Evolutionary conservation across 1,139 yeast species (phyloP).

Genomic region (Torulaspora globosa): DNA sequence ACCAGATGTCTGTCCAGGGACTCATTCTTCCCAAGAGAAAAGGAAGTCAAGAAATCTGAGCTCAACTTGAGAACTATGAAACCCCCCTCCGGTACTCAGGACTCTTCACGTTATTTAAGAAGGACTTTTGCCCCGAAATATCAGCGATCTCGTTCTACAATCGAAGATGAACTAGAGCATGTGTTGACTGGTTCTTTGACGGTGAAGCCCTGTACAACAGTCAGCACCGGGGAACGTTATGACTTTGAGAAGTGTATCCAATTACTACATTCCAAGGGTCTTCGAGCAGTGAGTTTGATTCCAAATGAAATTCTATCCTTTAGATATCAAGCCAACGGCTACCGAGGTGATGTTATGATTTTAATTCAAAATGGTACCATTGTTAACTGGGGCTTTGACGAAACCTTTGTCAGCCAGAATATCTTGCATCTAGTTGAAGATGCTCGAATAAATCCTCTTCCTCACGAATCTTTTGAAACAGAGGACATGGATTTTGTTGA

Average conservation of each 20-base stretch:
- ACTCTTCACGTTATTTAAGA: constrained; percentile 17
- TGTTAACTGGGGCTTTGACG: constrained; percentile 77
- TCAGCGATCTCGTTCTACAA: constrained; percentile 3
- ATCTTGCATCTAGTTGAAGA: constrained; percentile 45
- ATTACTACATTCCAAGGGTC: constrained; percentile 36
- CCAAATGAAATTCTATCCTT: constrained; percentile 66
- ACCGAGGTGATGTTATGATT: constrained; percentile 52
- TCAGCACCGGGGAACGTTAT: constrained; percentile 67
- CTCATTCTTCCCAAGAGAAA: neutral
- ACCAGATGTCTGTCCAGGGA: neutral
- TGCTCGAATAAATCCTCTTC: constrained; percentile 50
- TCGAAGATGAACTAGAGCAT: constrained; percentile 11
- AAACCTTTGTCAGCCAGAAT: constrained; percentile 42
- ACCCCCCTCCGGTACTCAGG: constrained; percentile 13
- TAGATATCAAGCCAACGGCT: constrained; percentile 36
- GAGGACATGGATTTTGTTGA: constrained; percentile 89
- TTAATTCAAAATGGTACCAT: constrained; percentile 64
- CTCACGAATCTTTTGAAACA: constrained; percentile 49
- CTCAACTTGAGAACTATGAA: constrained; percentile 14
- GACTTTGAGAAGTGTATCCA: constrained; percentile 47
- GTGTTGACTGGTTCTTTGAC: constrained; percentile 10
- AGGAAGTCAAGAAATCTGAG: neutral
- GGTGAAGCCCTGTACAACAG: constrained; percentile 50
- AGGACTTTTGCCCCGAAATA: constrained; percentile 15
- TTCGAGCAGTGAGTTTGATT: constrained; percentile 40